Conservation (phyloP, 768 basidiomycete genomes). For the Suillus subalutaceus region DNA sequence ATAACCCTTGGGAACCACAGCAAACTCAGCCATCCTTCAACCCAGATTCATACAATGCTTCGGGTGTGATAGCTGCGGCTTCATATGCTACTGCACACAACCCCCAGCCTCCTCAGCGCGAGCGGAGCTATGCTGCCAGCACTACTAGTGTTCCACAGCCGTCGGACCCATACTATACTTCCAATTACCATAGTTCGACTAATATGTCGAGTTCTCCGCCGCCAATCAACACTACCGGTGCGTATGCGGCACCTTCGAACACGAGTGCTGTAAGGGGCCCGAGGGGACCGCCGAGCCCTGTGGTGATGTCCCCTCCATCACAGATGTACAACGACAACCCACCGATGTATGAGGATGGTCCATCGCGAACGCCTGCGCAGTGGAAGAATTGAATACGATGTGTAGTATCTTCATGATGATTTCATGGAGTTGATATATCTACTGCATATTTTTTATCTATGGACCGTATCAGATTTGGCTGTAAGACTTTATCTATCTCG, state of each 20-base stretch:
- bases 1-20: conserved; percentile 23
- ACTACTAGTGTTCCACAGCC: conserved; percentile 39
- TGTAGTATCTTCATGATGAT: neutral
- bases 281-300: conserved; percentile 35
- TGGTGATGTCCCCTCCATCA: conserved; percentile 27
- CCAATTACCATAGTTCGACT: conserved; percentile 21
- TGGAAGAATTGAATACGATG: conserved; percentile 43
- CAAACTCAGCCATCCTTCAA: conserved; percentile 34
- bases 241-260: conserved; percentile 24
- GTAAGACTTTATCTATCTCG: conserved; percentile 12
- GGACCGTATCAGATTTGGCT: conserved; percentile 22
- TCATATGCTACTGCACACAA: conserved; percentile 20
- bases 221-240: conserved; percentile 41
- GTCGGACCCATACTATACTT: conserved; percentile 33
- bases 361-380: conserved; percentile 48
- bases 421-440: neutral
- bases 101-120: conserved; percentile 31
- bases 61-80: conserved; percentile 20
- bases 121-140: conserved; percentile 56
- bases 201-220: conserved; percentile 36
- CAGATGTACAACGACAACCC: conserved; percentile 54
- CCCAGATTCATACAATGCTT: conserved; percentile 43
- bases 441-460: conserved; percentile 10
- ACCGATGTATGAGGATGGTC: conserved; percentile 65
- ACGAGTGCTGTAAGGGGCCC: conserved; percentile 50